Evolutionary conservation across 2,329 filamentous ascomycete genomes (phyloP).

Genomic region (Aspergillus nomiae): DNA sequence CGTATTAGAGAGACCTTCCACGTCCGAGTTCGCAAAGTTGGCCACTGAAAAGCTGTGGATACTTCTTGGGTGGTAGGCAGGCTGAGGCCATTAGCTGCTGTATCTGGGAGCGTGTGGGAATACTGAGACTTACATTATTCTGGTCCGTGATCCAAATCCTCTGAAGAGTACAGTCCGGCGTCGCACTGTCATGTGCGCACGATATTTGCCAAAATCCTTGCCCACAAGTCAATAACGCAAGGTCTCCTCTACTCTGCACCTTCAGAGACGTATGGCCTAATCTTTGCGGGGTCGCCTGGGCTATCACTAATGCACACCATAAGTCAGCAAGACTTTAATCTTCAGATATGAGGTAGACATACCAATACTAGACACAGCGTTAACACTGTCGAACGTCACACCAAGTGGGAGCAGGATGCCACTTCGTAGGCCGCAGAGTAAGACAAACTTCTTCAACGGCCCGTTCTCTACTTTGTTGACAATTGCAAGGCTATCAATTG

Average conservation of each 20-base stretch:
- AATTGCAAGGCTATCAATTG: constrained; percentile 37
- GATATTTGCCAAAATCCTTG: constrained; percentile 41
- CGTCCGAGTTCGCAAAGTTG: constrained; percentile 24
- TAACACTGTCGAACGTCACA: constrained; percentile 26
- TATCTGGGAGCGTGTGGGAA: neutral
- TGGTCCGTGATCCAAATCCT: constrained; percentile 47
- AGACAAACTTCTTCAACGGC: constrained; percentile 19
- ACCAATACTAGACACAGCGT: constrained; percentile 30
- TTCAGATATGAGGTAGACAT: constrained; percentile 3
- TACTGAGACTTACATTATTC: constrained; percentile 37
- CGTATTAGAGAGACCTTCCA: constrained; percentile 40
- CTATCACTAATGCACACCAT: constrained; percentile 29
- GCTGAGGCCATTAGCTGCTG: constrained; percentile 28
- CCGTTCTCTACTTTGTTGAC: constrained; percentile 23
- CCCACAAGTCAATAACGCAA: constrained; percentile 40
- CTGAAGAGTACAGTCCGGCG: constrained; percentile 31
- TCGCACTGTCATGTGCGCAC: constrained; percentile 26
- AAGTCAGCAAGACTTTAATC: constrained; percentile 15
- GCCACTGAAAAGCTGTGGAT: constrained; percentile 41
- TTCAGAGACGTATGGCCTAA: constrained; percentile 42
- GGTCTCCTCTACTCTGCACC: constrained; percentile 32
- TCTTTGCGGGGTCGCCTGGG: constrained; percentile 30
- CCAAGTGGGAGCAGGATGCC: constrained; percentile 45
- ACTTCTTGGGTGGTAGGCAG: constrained; percentile 39
- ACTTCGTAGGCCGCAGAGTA: constrained; percentile 51